Evolutionary conservation across 768 basidiomycete species (phyloP), one percentile per base, ranked within the genome.

Genomic region (Hortiboletus flavorubellus): DNA sequence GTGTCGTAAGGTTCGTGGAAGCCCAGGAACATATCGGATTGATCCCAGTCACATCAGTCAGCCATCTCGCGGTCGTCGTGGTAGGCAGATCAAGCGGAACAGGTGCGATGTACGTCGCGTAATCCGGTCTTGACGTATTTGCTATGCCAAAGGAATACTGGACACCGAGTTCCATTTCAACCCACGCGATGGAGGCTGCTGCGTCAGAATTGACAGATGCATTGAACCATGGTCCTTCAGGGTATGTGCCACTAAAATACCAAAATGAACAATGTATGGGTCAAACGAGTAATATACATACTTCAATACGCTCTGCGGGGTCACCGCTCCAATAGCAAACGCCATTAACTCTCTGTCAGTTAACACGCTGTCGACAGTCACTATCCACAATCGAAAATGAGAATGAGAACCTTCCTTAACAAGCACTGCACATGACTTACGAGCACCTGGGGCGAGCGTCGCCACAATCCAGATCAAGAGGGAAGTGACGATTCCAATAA

Each of bases 1-100:
- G 40, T 6, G 55, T 1, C 4, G 63, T 63, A 15, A 69, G 38
- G 44, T 70, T 68, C 7, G 69, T 71, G 12, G 58, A 51, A 29
- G 67, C 53, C 67, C 66, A 69, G n/a, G 59, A 62, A 45, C 68
- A 69, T 4, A 47, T 45, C 1, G 68, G 68, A 26, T 68, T 66
- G 30, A 70, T 34, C 45, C 62, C 62, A 4, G 63, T 56, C 15
- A 71, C 67, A 46, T 69, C 68, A 18, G 60, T 58, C 31, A 71
- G 33, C 69, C 67, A 69, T 49, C 67, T 64, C 21, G 69, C 62
- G 7, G 21, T 58, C 14, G 57, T 65, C 1, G 63, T 40, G 5
- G 52, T 56, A 11, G 62, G 12, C 2, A 69, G 42, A 35, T 63
- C 31, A 29, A 59, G 30, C 18, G 68, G 68, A 4, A 30, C 11